Evolutionary conservation across 768 basidiomycete genomes (phyloP).

Genomic region (Tulasnella sp.): DNA sequence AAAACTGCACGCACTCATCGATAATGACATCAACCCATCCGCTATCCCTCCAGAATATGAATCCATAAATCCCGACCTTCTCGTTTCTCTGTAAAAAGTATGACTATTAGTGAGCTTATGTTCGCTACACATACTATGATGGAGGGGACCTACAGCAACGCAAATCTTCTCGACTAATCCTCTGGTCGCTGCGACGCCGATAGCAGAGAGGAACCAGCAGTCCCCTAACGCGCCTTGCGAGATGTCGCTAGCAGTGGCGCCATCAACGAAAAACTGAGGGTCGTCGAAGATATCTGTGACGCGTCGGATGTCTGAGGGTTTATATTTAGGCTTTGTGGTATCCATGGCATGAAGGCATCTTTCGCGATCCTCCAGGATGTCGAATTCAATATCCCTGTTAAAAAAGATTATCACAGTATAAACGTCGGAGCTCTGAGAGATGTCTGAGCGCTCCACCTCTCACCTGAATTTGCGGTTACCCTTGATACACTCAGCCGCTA

Average conservation of each 20-base stretch:
- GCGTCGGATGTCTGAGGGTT: conserved; percentile 35
- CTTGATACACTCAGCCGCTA: conserved; percentile 36
- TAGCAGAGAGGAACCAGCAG: conserved; percentile 45
- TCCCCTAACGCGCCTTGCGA: conserved; percentile 40
- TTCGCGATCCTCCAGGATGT: conserved; percentile 35
- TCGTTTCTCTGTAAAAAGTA: conserved; percentile 34
- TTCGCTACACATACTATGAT: conserved; percentile 13
- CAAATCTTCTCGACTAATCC: conserved; percentile 43
- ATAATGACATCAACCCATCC: conserved; percentile 44
- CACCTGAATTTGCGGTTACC: conserved; percentile 45
- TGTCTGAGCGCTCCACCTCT: conserved; percentile 18
- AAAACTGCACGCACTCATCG: conserved; percentile 38
- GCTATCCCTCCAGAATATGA: conserved; percentile 44
- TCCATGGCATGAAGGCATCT: conserved; percentile 35
- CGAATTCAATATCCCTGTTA: conserved; percentile 46
- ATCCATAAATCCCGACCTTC: conserved; percentile 46
- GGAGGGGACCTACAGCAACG: conserved; percentile 30
- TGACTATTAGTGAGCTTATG: not conserved
- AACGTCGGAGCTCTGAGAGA: not conserved
- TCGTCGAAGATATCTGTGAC: conserved; percentile 43
- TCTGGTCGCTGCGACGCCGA: conserved; percentile 39
- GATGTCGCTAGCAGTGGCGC: conserved; percentile 36
- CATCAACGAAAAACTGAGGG: conserved; percentile 40
- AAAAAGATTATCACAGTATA: not conserved
- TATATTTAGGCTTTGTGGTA: conserved; percentile 16